Base-by-base conservation (phyloP, 306 rosid species). In the Astragalus glycyphyllos region DNA sequence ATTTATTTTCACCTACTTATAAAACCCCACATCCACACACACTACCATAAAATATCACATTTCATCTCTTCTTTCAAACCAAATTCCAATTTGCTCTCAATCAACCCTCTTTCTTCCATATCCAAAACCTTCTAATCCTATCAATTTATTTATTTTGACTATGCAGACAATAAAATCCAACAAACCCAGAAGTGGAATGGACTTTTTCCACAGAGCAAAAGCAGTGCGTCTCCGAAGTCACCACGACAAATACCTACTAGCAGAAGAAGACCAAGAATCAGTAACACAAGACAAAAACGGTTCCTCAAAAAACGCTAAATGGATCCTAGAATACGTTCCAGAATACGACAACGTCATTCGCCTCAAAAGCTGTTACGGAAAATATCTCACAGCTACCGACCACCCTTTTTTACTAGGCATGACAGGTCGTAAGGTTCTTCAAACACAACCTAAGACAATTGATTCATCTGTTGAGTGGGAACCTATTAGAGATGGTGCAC, bases 391-490 rank as follows among this genome's bases (percentile, higher is more conserved):
- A 1, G 91, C 96, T 58, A 84, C 97, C 0, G 85, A 84, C 79
- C 79, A 77, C 1, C 86, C 84, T 1, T 91, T 80, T 55, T 60
- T 89, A 23, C 92, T 94, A 1, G 97, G 99, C 17, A 83, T 91
- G 92, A 94, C 99, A 0, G 99, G 99, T 20, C 87, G 79, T 10
- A 89, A 89, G 72, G 96, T 86, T 14, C 70, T 87, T 1, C 99
- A 94, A 60, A 84, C 95, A 0, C 69, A 72, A 5, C 96, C 92
- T 0, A 12, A 11, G 3, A 71, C 82, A 10, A 84, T 83, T 6
- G 96, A 94, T 34, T 94, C 97, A 0, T 89, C 99, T 0, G 76
- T 89, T 3, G 97, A 94, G 79, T 94, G 99, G 99, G 99, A 91
- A 35, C 96, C 99, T 16, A 0, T 91, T 4, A 75, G 65, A 54